A percentile compares a stretch with the other conserved stretches of the same genome.
Conservation (phyloP, 768 basidiomycete genomes). For the Trametopsis cervina region DNA sequence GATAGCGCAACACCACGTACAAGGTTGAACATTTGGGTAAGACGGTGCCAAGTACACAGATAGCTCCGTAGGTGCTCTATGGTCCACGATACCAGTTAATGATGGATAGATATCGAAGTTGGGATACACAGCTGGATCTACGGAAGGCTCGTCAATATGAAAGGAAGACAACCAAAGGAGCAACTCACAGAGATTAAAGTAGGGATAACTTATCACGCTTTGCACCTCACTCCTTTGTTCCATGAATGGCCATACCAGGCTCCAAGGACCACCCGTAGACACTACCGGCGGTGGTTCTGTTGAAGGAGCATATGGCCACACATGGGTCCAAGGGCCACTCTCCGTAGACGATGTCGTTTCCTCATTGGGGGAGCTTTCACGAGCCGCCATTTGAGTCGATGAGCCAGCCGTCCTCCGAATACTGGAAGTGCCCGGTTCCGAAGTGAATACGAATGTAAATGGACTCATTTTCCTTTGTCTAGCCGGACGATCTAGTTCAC, state of each 20-base stretch:
- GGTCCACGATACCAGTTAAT: constrained; percentile 4
- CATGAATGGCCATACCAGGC: constrained; percentile 17
- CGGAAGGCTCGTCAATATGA: not conserved
- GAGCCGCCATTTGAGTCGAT: too few species aligned
- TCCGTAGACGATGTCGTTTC: not conserved
- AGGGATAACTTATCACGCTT: constrained; percentile 24
- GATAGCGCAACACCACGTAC: too few species aligned
- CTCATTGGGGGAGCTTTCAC: too few species aligned
- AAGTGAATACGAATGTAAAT: constrained; percentile 2
- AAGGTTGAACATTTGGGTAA: constrained; percentile 21
- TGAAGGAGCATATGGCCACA: constrained; percentile 13
- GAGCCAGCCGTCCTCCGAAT: too few species aligned
- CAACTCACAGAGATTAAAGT: constrained; percentile 23
- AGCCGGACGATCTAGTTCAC: constrained; percentile 44
- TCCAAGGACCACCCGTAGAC: constrained; percentile 22
- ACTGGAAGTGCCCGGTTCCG: too few species aligned
- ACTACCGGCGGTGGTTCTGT: not conserved
- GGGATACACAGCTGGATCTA: constrained; percentile 36
- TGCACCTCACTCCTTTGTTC: not conserved
- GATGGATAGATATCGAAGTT: constrained; percentile 24
- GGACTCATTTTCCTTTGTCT: not conserved
- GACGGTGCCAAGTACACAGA: constrained; percentile 2
- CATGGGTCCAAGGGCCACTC: constrained; percentile 10
- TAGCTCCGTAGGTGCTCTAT: constrained; percentile 1
- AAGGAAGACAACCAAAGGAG: not conserved